Conservation (phyloP, 805 yeast species). For the Cyberlindnera mycetangii region DNA sequence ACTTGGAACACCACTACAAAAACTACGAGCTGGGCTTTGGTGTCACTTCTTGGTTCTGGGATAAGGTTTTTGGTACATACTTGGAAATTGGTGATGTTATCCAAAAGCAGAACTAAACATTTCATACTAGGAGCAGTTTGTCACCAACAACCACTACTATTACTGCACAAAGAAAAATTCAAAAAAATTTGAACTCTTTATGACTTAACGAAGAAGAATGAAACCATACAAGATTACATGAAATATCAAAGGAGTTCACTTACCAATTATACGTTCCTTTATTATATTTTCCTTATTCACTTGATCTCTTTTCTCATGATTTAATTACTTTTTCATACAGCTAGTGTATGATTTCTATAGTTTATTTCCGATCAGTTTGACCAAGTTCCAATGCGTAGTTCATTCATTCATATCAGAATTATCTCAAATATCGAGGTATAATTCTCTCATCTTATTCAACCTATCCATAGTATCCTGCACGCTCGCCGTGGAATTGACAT, state of each 20-base stretch:
- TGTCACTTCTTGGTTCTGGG: conserved; percentile 94
- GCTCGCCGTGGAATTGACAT: not conserved
- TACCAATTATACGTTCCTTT: not conserved
- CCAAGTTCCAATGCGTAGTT: not conserved
- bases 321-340: not conserved
- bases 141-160: not conserved
- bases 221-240: not conserved
- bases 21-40: conserved; percentile 97
- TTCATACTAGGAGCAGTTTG: not conserved
- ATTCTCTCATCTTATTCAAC: conserved; percentile 15
- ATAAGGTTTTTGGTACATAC: conserved; percentile 81
- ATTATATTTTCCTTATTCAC: not conserved
- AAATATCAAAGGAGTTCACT: not conserved
- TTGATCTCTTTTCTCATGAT: not conserved
- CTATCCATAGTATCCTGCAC: conserved; percentile 4
- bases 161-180: not conserved
- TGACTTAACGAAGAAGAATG: conserved; percentile 6
- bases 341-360: not conserved
- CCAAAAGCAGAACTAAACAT: conserved; percentile 17
- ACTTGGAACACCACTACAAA: conserved; percentile 96
- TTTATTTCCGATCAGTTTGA: not conserved
- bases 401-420: not conserved
- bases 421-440: conserved; percentile 12
- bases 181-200: not conserved
- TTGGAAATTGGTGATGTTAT: conserved; percentile 37